These are phyloP conservation scores for Rosa persica DNA, from an alignment of 306 rosid species.

Conservation along the genomic window DNA sequence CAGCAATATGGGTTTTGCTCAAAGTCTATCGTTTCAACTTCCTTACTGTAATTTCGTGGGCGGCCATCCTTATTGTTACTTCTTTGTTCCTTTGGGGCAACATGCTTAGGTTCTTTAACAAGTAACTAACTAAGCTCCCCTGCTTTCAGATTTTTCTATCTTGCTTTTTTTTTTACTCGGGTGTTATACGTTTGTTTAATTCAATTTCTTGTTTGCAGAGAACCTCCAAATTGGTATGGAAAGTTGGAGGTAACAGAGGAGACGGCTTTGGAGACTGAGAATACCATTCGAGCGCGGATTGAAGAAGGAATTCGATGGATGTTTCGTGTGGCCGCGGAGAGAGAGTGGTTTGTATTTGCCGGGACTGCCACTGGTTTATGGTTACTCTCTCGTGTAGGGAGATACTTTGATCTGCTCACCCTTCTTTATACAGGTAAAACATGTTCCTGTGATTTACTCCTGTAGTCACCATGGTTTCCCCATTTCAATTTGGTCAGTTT, in stretches of 20 bases:
- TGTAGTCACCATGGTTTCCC: too few relatives aligned
- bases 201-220: constrained; percentile 33
- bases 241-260: constrained; percentile 38
- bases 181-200: neutral
- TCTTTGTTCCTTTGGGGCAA: constrained; percentile 55
- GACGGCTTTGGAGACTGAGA: constrained; percentile 28
- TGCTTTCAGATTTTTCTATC: too few relatives aligned
- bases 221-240: constrained; percentile 30
- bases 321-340: constrained; percentile 36
- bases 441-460: too few relatives aligned
- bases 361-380: constrained; percentile 38
- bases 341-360: constrained; percentile 41
- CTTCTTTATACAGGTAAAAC: constrained; percentile 47
- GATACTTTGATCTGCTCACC: constrained; percentile 40
- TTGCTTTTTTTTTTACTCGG: neutral
- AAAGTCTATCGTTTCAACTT: constrained; percentile 52
- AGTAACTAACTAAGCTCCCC: constrained; percentile 27
- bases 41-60: constrained; percentile 54
- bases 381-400: constrained; percentile 48
- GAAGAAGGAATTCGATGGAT: constrained; percentile 50
- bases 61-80: constrained; percentile 37
- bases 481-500: neutral
- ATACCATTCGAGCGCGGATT: constrained; percentile 23
- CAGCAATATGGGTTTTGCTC: constrained; percentile 56
- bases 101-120: constrained; percentile 49